Evolutionary conservation across 2,329 filamentous ascomycete species (phyloP).

Genomic region (Blastomyces gilchristii): DNA sequence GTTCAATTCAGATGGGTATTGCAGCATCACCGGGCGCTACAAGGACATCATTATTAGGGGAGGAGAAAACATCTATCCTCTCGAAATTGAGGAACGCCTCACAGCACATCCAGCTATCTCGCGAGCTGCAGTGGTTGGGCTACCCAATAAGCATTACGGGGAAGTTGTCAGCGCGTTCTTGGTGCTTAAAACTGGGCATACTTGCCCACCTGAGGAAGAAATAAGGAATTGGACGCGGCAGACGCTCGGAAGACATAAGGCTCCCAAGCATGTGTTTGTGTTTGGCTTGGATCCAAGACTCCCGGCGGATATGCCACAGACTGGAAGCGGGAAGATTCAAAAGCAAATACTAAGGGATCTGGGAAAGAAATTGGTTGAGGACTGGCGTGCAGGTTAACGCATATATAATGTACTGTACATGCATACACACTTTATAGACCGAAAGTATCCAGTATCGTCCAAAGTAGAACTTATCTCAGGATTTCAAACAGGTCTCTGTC

Average conservation of each 20-base stretch:
- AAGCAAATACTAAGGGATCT: conserved; percentile 48
- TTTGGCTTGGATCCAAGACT: conserved; percentile 49
- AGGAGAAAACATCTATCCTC: conserved; percentile 63
- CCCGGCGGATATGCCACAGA: conserved; percentile 49
- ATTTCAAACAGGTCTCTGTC: neutral
- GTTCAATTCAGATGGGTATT: conserved; percentile 52
- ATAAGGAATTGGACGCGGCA: conserved; percentile 54
- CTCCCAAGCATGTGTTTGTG: conserved; percentile 65
- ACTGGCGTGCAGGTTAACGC: conserved; percentile 12
- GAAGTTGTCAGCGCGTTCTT: conserved; percentile 61
- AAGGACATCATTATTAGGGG: conserved; percentile 72
- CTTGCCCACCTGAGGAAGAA: conserved; percentile 42
- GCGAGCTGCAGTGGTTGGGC: conserved; percentile 58
- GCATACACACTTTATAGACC: neutral
- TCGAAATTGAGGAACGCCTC: conserved; percentile 67
- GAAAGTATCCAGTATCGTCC: neutral
- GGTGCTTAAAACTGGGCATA: conserved; percentile 23
- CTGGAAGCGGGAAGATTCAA: conserved; percentile 62
- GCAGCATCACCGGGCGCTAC: conserved; percentile 62
- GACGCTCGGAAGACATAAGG: conserved; percentile 55
- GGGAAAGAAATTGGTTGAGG: conserved; percentile 32
- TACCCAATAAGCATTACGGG: conserved; percentile 60
- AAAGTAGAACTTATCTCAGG: neutral
- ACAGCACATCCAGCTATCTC: conserved; percentile 51
- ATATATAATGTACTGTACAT: neutral